A percentile compares a stretch with the other conserved stretches of the same genome.
Evolutionary conservation across 352 stramenopile species (phyloP).

Genomic region (Lagenidium giganteum): DNA sequence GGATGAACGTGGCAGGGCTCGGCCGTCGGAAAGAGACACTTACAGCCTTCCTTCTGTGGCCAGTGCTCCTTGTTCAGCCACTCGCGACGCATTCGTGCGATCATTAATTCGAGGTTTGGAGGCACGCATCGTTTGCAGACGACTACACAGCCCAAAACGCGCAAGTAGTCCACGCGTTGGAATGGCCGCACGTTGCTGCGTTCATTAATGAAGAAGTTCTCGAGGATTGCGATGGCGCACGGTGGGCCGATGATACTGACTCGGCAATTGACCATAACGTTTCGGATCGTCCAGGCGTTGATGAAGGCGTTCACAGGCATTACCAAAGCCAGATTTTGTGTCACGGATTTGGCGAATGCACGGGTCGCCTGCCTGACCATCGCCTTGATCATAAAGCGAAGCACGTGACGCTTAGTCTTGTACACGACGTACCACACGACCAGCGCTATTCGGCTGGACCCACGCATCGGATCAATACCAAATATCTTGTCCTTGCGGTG

Average conservation of each 20-base stretch:
- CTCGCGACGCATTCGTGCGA: constrained; percentile 32
- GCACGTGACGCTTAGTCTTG: constrained; percentile 44
- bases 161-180: constrained; percentile 48
- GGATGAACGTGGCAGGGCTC: constrained; percentile 22
- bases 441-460: constrained; percentile 31
- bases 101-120: constrained; percentile 54
- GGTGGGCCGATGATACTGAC: constrained; percentile 43
- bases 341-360: constrained; percentile 27
- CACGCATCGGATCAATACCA: constrained; percentile 45
- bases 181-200: constrained; percentile 20
- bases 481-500: constrained; percentile 39
- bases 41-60: constrained; percentile 25
- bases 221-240: constrained; percentile 26
- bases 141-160: constrained; percentile 29
- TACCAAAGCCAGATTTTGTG: constrained; percentile 38
- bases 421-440: constrained; percentile 34
- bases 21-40: constrained; percentile 12
- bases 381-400: constrained; percentile 53
- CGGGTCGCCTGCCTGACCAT: constrained; percentile 47
- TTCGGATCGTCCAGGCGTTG: constrained; percentile 39
- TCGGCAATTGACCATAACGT: constrained; percentile 40
- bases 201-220: constrained; percentile 26
- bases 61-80: constrained; percentile 32
- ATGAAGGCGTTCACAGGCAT: constrained; percentile 40
- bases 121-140: constrained; percentile 48